Conservation (phyloP, 2,329 filamentous ascomycete species). For the Exophiala aquamarina region DNA sequence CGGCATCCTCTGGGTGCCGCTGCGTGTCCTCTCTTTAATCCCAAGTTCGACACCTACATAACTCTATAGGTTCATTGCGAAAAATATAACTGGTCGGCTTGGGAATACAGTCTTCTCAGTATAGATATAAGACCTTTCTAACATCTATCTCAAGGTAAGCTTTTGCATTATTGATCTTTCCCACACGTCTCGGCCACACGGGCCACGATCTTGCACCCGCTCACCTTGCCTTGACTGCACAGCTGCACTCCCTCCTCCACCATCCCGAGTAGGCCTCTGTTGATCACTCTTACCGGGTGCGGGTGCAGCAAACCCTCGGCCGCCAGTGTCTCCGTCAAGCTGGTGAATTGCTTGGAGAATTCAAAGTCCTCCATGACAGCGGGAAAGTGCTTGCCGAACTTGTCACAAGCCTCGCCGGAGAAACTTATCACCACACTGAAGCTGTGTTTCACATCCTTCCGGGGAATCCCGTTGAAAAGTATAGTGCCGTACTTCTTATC, state of each 20-base stretch:
- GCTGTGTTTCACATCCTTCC: conserved; percentile 33
- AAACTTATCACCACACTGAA: conserved; percentile 34
- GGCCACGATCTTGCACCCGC: conserved; percentile 48
- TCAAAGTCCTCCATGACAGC: conserved; percentile 39
- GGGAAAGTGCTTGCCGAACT: conserved; percentile 4
- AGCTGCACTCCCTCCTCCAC: conserved; percentile 45
- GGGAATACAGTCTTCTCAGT: no score
- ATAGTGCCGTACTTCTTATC: conserved; percentile 34
- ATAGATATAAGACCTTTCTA: no score
- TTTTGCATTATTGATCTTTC: no score
- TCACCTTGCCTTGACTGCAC: conserved; percentile 45
- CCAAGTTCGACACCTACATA: no score
- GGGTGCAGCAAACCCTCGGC: conserved; percentile 43
- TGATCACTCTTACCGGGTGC: conserved; percentile 44
- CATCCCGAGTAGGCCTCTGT: conserved; percentile 42
- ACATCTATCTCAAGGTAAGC: no score
- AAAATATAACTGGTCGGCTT: no score
- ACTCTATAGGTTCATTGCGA: no score
- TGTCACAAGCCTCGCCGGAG: conserved; percentile 33
- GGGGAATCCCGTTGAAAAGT: conserved; percentile 26
- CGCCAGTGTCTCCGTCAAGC: conserved; percentile 41
- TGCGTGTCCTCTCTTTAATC: no score
- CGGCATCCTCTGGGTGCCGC: no score
- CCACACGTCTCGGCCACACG: conserved; percentile 32
- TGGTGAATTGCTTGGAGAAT: conserved; percentile 43